Base-by-base conservation (phyloP, 805 yeast species). In the Zygoascus flipseniorum region DNA sequence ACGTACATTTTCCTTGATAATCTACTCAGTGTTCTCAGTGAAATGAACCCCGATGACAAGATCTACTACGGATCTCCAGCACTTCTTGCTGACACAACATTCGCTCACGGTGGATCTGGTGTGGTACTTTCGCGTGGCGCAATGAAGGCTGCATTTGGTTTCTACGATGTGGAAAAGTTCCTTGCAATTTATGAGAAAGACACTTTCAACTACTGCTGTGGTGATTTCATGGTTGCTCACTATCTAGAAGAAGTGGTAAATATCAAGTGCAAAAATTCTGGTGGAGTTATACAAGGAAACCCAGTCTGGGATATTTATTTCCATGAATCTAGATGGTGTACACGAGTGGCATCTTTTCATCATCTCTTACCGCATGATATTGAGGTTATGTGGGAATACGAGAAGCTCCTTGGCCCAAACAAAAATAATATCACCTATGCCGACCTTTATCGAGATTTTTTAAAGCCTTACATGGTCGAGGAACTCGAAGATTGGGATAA, bases 41-140 rank as follows among this genome's bases (percentile, higher is more conserved):
- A 57, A 2, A 49, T 61, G 20, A 59, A 69, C 52, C 65, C 64
- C 23, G 55, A 58, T 8, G 62, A 69, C 20, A 53, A 60, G n/a
- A 48, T 58, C 35, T 71, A 69, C 55, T 52, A 66, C 45, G 75
- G 75, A 0, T 58, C 67, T 4, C 62, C 61, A 1, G 67, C 69
- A 18, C 56, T 51, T 2, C 62, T 55, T 26, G 56, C 54, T 35
- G 47, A 56, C 8, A 48, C 56, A 31, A 26, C 56, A 28, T 71
- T 69, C 56, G 73, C 71, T 13, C 72, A 70, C 52, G 74, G 74
- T n/a, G 74, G 73, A 6, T 58, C 69, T 0, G 74, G 72, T 8
- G 65, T 69, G 4, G 62, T 67, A 1, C 51, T 69, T 18, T 66
- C 72, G 8, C 58, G 60, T 2, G 67, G 64, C 2, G 65, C 71